Evolutionary conservation across 495 filamentous ascomycete species (phyloP), one percentile per base, ranked within the genome.

Genomic region (Penicillium bialowiezense): DNA sequence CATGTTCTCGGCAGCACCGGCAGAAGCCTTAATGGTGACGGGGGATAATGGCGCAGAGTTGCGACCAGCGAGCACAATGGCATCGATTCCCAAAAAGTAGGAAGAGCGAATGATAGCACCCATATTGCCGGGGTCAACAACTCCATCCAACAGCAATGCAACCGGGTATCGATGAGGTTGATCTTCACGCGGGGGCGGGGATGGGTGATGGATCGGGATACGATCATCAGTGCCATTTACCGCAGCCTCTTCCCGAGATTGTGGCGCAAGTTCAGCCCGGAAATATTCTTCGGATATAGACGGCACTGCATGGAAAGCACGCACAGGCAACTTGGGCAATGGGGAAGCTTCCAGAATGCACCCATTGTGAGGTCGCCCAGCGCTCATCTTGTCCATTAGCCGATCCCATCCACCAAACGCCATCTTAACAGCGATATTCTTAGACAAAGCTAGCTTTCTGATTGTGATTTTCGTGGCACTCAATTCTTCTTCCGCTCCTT

Each of bases 311-410:
- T 72, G 75, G 14, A 97, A 69, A 17, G 74, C 62, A 20, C 71
- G 73, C 17, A 96, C 71, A 2, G 92, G 91, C 1, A 82, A 71
- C 53, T 83, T 81, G 0, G 89, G 90, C 20, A 97, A 68, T 7
- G 86, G 88, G 0, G 91, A 95, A 18, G 85, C 84, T 68, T 98
- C 93, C 20, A 98, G 78, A 32, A 97, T 73, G 60, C 85, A 90
- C 44, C 92, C 83, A 65, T 97, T 98, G 63, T 98, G 93, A 26
- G 91, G 89, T 45, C 93, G 78, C n/a, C 83, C 82, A 13, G 69
- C 73, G 52, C 83, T 84, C 85, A 95, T 88, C 65, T 87, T 91
- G 62, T 96, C 87, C 65, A 98, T 72, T 18, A 91, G 60, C 0
- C 78, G 73, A 26, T 86, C 63, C 69, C 75, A 78, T 3, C 78